Conservation (phyloP, 2,329 filamentous ascomycete genomes). For the Neopestalotiopsis clavispora region DNA sequence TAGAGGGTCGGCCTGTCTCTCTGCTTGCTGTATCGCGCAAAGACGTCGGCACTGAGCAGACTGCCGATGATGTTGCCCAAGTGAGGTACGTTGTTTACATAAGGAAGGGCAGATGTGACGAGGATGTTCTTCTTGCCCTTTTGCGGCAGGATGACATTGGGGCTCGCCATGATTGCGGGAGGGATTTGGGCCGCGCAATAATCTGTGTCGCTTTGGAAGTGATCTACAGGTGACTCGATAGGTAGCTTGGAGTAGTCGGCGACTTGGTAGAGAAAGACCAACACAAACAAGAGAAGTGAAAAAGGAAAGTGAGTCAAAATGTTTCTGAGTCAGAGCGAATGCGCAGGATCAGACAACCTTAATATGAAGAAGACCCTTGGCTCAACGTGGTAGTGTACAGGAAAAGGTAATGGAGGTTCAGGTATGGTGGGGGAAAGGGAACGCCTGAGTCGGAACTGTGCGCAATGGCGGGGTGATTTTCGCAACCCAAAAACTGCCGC, state of each 20-base stretch:
- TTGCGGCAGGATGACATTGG: conserved; percentile 60
- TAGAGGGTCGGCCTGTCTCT: conserved; percentile 81
- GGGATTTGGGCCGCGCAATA: not conserved
- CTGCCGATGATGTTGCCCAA: conserved; percentile 88
- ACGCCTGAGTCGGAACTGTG: conserved; percentile 5
- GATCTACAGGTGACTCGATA: not conserved
- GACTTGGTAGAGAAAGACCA: not conserved
- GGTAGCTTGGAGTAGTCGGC: not conserved
- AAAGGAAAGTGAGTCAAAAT: not conserved
- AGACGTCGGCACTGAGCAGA: conserved; percentile 89
- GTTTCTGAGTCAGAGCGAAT: conserved; percentile 10
- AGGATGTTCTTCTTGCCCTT: conserved; percentile 84
- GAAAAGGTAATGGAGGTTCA: not conserved
- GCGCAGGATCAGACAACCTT: not conserved
- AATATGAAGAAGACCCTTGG: conserved; percentile 1
- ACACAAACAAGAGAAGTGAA: not conserved
- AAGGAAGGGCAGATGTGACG: conserved; percentile 89
- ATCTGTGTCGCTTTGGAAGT: not conserved
- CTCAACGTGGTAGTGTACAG: not conserved
- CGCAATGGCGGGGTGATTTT: conserved; percentile 13
- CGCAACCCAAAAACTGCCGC: not conserved
- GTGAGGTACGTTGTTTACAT: conserved; percentile 79
- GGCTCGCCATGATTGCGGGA: conserved; percentile 10
- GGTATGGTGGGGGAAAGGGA: too few relatives aligned
- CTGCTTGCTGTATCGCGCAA: conserved; percentile 79